Conservation (phyloP, 1,139 yeast genomes). For the Diutina ranongensis region DNA sequence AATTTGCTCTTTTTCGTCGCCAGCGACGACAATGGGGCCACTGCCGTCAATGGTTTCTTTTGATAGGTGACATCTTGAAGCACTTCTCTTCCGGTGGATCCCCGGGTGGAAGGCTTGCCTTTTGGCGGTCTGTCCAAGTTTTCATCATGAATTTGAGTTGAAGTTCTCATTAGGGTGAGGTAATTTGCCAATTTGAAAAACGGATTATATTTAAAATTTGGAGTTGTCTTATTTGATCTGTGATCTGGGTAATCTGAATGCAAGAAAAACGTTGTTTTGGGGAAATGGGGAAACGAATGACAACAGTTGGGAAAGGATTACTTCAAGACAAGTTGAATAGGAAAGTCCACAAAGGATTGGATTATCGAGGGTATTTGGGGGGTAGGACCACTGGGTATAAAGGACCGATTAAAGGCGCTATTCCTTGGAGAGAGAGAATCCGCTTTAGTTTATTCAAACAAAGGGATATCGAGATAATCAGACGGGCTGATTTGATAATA, state of each 20-base stretch:
- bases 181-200: neutral
- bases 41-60: conserved; percentile 3
- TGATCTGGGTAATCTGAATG: neutral
- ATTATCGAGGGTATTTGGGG: neutral
- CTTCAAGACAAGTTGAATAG: no score
- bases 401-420: neutral
- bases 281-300: conserved; percentile 1
- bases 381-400: no score
- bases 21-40: neutral
- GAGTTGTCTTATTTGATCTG: neutral
- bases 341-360: no score
- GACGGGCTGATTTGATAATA: neutral
- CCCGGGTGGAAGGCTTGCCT: neutral
- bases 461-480: neutral
- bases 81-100: neutral
- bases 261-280: neutral
- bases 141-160: neutral
- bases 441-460: conserved; percentile 5
- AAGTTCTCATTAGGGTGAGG: neutral
- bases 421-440: conserved; percentile 1
- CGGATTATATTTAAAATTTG: neutral
- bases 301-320: conserved; percentile 3
- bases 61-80: conserved; percentile 2
- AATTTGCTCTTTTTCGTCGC: conserved; percentile 2
- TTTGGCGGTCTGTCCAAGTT: conserved; percentile 4